Conservation (phyloP, 306 rosid genomes). For the Glycine tomentella region DNA sequence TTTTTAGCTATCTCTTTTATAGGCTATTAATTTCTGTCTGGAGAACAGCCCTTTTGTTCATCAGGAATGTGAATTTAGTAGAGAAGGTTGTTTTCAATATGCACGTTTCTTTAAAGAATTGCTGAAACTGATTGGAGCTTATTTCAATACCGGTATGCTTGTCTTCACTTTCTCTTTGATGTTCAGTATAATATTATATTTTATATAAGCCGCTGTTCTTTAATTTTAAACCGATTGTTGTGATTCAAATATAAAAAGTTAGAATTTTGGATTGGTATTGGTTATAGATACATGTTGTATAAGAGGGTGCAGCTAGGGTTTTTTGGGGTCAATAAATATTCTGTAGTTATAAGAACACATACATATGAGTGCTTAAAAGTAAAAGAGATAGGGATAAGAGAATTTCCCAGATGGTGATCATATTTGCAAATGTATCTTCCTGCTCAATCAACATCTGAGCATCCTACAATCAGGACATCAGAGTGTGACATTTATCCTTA, state of each 20-base stretch:
- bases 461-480: too few relatives aligned
- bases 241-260: not conserved
- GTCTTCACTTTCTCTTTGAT: constrained; percentile 19
- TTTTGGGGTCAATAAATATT: too few relatives aligned
- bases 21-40: constrained; percentile 64
- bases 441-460: too few relatives aligned
- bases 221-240: not conserved
- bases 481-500: too few relatives aligned
- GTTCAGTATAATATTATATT: not conserved
- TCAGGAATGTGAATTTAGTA: constrained; percentile 55
- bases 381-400: too few relatives aligned
- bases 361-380: too few relatives aligned
- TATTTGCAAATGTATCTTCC: too few relatives aligned
- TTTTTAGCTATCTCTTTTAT: constrained; percentile 24
- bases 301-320: too few relatives aligned
- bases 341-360: too few relatives aligned
- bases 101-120: constrained; percentile 63
- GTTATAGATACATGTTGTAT: too few relatives aligned
- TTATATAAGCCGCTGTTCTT: not conserved
- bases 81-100: constrained; percentile 47
- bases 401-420: too few relatives aligned
- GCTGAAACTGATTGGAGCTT: constrained; percentile 50
- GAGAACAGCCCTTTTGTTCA: constrained; percentile 48
- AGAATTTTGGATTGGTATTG: too few relatives aligned
- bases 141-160: constrained; percentile 53